Conservation (phyloP, 352 stramenopile species). For the Pythium myriotylum region DNA sequence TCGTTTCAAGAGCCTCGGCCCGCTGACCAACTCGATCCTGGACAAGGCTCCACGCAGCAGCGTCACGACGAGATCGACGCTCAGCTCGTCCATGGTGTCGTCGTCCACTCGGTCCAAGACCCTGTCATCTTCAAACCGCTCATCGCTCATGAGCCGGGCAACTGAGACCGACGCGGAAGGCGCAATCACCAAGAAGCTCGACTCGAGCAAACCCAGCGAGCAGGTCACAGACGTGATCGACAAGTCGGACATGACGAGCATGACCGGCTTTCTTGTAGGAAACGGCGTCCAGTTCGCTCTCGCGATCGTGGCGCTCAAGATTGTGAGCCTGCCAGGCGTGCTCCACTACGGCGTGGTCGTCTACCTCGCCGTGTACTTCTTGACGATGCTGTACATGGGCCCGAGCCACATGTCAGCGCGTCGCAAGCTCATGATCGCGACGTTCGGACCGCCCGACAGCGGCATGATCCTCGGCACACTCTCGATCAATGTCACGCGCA, state of each 20-base stretch:
- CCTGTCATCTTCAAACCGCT: neutral
- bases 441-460: conserved; percentile 53
- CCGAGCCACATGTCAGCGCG: conserved; percentile 57
- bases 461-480: conserved; percentile 74
- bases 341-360: conserved; percentile 49
- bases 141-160: neutral
- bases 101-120: neutral
- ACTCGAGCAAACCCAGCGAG: conserved; percentile 1
- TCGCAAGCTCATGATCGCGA: conserved; percentile 75
- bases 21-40: conserved; percentile 53
- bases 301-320: conserved; percentile 50
- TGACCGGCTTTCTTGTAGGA: conserved; percentile 38
- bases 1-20: conserved; percentile 30
- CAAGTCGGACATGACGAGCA: conserved; percentile 29
- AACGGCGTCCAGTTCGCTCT: conserved; percentile 59
- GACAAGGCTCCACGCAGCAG: conserved; percentile 19
- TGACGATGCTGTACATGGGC: conserved; percentile 57
- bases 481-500: conserved; percentile 68
- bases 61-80: conserved; percentile 2
- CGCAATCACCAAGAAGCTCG: conserved; percentile 4
- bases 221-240: conserved; percentile 13
- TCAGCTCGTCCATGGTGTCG: neutral
- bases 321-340: conserved; percentile 40
- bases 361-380: conserved; percentile 54
- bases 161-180: neutral